Evolutionary conservation across 345 rosid species (phyloP).

Genomic region (Syzygium aqueum): DNA sequence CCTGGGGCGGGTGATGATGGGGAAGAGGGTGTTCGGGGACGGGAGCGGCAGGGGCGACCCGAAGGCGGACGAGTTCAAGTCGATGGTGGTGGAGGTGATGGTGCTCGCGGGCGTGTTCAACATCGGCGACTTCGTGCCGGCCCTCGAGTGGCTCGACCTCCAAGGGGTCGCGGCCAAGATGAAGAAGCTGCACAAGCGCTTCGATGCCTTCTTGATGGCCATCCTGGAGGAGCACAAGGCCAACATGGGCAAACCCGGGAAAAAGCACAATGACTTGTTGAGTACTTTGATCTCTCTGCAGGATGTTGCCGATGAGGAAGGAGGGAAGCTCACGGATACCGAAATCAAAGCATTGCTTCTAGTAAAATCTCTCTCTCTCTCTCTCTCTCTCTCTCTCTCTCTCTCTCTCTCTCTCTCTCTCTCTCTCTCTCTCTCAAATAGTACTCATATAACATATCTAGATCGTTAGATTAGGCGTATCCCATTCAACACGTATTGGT

Average conservation of each 20-base stretch:
- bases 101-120: constrained; percentile 73
- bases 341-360: constrained; percentile 81
- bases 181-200: constrained; percentile 76
- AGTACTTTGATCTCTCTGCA: constrained; percentile 52
- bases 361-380: constrained; percentile 23
- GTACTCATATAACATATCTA: not conserved
- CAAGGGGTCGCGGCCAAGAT: constrained; percentile 78
- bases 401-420: not conserved
- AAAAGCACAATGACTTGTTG: constrained; percentile 35
- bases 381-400: not conserved
- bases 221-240: constrained; percentile 59
- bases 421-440: not conserved
- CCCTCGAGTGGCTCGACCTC: constrained; percentile 72
- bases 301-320: constrained; percentile 38
- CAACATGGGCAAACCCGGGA: constrained; percentile 4
- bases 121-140: constrained; percentile 77
- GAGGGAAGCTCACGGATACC: constrained; percentile 53
- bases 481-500: not conserved
- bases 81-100: constrained; percentile 90
- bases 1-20: constrained; percentile 73
- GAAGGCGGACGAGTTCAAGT: constrained; percentile 76
- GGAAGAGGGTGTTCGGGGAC: constrained; percentile 55
- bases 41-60: constrained; percentile 39
- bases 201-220: constrained; percentile 49
- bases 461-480: not conserved